These are phyloP conservation scores for Chlamydomonas sp. DNA, from an alignment of 139 green algal species.

Conservation along the genomic window DNA sequence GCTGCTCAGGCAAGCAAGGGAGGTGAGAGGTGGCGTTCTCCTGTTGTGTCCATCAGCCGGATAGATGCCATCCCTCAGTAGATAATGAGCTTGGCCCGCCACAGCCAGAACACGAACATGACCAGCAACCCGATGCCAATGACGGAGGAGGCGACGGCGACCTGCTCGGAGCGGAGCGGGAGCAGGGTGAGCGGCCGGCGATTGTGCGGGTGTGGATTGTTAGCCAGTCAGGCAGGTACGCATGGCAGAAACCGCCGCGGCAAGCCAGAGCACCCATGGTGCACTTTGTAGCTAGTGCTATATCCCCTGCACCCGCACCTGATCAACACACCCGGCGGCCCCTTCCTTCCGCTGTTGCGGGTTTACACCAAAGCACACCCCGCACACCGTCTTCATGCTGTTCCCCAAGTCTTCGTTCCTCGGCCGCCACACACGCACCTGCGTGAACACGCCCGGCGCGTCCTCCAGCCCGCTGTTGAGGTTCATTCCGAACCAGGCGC, in stretches of 20 bases:
- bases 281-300: no score
- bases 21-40: no score
- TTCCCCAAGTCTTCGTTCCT: not conserved
- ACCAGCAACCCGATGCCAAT: conserved; percentile 8
- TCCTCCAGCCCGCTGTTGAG: conserved; percentile 64
- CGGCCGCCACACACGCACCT: conserved; percentile 41
- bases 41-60: no score
- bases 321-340: no score
- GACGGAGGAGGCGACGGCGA: not conserved
- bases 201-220: not conserved
- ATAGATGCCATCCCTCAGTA: not conserved
- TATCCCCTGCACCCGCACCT: no score
- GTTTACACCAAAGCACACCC: no score
- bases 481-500: conserved; percentile 93
- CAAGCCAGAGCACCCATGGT: no score
- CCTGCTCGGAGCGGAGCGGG: not conserved
- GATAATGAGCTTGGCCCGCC: conserved; percentile 34
- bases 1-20: no score
- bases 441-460: conserved; percentile 24
- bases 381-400: not conserved
- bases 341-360: no score
- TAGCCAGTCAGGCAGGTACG: not conserved
- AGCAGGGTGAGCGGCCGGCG: not conserved
- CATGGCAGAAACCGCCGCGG: no score
- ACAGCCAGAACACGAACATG: conserved; percentile 31